Evolutionary conservation across 495 filamentous ascomycete genomes (phyloP).

Genomic region (Lophium mytilinum): DNA sequence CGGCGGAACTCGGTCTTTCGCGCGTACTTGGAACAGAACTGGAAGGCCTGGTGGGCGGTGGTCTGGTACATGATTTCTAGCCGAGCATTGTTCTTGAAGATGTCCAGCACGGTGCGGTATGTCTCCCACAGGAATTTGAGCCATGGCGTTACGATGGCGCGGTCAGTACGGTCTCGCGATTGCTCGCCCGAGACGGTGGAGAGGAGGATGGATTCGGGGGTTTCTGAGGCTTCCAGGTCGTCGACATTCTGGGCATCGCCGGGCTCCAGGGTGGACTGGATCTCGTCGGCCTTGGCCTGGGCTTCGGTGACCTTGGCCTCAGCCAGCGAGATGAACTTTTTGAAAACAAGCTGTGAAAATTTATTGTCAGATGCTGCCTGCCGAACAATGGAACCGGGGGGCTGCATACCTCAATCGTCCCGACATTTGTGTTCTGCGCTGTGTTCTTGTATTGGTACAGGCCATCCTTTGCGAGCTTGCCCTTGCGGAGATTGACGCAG

Average conservation of each 20-base stretch:
- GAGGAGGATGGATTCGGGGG: slow-evolving; percentile 93
- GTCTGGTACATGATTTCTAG: slow-evolving; percentile 97
- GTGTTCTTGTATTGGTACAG: slow-evolving; percentile 99
- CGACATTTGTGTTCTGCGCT: slow-evolving; percentile 96
- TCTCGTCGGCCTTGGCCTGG: slow-evolving; percentile 89
- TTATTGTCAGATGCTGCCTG: slow-evolving; percentile 1
- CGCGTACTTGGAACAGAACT: slow-evolving; percentile 95
- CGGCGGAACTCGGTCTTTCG: slow-evolving; percentile 99
- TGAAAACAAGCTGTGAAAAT: slow-evolving; percentile 66
- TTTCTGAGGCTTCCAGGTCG: slow-evolving; percentile 93
- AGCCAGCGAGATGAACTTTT: slow-evolving; percentile 94
- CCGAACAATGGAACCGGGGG: not conserved
- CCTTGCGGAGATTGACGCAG: slow-evolving; percentile 92
- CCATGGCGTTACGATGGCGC: slow-evolving; percentile 97
- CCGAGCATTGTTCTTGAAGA: slow-evolving; percentile 96
- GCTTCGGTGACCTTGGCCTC: slow-evolving; percentile 94
- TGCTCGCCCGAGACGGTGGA: slow-evolving; percentile 98
- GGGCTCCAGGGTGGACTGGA: slow-evolving; percentile 78
- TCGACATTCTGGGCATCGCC: slow-evolving; percentile 67
- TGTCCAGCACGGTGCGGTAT: slow-evolving; percentile 97
- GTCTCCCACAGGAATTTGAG: slow-evolving; percentile 99
- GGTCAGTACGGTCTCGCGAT: slow-evolving; percentile 90
- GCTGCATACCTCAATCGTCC: slow-evolving; percentile 77
- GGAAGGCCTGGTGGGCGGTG: slow-evolving; percentile 94
- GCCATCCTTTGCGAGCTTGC: slow-evolving; percentile 96